Percentiles rank a stretch among this genome's conserved stretches.
Evolutionary conservation across 2,329 filamentous ascomycete species (phyloP).

Genomic region (Aspergillus sp.): DNA sequence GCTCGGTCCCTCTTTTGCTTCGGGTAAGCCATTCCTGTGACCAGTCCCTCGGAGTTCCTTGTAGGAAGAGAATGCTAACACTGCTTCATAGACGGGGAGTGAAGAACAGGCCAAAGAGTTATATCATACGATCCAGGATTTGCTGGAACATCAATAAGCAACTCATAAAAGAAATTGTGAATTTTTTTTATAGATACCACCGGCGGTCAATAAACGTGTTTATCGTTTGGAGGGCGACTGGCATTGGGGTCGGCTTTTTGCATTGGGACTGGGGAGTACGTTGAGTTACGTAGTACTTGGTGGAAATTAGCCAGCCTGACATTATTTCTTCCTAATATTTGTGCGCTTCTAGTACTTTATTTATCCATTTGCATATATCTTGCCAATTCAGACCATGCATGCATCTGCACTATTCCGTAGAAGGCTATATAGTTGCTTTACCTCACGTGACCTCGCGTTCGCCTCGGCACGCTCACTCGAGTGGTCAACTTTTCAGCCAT

Average conservation of each 20-base stretch:
- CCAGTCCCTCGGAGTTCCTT: not conserved
- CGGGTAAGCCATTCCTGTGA: conserved; percentile 49
- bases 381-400: not conserved
- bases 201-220: not conserved
- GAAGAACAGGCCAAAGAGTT: conserved; percentile 49
- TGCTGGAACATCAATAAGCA: conserved; percentile 28
- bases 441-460: conserved; percentile 24
- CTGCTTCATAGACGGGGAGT: conserved; percentile 37
- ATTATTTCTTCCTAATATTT: conserved; percentile 3
- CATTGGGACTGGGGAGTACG: conserved; percentile 16
- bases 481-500: not conserved
- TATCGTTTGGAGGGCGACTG: not conserved
- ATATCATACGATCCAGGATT: conserved; percentile 43
- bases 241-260: conserved; percentile 12
- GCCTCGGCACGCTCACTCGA: not conserved
- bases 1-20: conserved; percentile 54
- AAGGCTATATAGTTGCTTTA: conserved; percentile 3
- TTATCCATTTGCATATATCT: not conserved
- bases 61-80: conserved; percentile 3
- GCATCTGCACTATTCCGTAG: not conserved
- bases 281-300: not conserved
- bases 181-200: not conserved
- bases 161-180: not conserved
- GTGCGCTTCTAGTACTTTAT: not conserved
- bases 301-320: not conserved